Conservation (phyloP, 176 grass and related monocot species). For the Zoysia pacifica region DNA sequence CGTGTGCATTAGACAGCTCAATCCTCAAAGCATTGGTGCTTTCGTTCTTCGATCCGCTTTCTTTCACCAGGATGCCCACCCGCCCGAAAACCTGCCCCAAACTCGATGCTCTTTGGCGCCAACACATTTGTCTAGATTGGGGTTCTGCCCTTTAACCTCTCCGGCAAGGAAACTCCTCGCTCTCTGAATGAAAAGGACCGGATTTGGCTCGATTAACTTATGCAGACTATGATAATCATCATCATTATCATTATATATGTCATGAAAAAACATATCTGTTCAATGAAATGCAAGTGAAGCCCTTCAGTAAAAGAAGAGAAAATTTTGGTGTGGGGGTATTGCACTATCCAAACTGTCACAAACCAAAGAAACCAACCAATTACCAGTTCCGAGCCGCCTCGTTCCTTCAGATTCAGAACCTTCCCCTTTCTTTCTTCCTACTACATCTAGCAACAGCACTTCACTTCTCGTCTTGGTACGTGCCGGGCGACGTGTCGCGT, state of each 20-base stretch:
- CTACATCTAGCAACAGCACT: not conserved
- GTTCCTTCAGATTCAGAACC: not conserved
- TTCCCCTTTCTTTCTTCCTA: no score
- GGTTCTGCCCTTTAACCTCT: no score
- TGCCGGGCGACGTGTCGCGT: not conserved
- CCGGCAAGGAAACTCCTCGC: no score
- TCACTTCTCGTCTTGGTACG: not conserved
- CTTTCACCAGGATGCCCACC: no score
- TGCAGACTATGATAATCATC: not conserved
- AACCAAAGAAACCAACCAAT: constrained; percentile 1
- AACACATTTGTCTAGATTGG: no score
- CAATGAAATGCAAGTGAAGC: not conserved
- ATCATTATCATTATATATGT: not conserved
- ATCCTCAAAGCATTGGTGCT: constrained; percentile 10
- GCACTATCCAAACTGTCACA: constrained; percentile 26
- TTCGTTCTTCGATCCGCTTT: not conserved
- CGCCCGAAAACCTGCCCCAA: not conserved
- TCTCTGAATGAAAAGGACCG: no score
- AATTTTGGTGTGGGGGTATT: not conserved
- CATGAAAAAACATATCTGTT: not conserved
- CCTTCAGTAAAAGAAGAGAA: not conserved
- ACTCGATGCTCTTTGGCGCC: no score
- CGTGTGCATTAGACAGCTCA: not conserved
- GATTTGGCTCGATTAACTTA: not conserved
- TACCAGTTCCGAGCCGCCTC: not conserved